Evolutionary conservation across 1,139 yeast species (phyloP).

Genomic region (Geotrichum phurueaensis): DNA sequence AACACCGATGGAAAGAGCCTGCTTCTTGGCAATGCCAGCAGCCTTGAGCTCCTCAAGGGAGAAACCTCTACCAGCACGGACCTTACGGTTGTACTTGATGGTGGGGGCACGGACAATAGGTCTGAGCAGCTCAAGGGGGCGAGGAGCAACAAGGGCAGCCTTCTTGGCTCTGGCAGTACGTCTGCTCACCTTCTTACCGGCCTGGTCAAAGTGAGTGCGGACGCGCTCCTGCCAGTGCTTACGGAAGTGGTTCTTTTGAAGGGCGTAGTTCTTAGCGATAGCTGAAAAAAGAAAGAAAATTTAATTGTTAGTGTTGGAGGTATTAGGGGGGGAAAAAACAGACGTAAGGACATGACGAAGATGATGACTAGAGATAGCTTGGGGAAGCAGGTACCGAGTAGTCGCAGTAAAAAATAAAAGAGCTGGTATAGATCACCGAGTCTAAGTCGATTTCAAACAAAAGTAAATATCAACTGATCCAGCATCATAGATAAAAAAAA

Average conservation of each 20-base stretch:
- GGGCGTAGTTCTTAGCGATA: slow-evolving; percentile 83
- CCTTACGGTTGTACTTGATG: slow-evolving; percentile 97
- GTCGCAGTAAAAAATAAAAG: background rate
- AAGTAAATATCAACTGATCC: too few relatives aligned
- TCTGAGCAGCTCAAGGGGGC: slow-evolving; percentile 93
- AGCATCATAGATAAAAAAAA: too few relatives aligned
- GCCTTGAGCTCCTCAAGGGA: slow-evolving; percentile 97
- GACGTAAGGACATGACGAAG: background rate
- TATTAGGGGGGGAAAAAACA: background rate
- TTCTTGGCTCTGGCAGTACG: slow-evolving; percentile 89
- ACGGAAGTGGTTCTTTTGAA: slow-evolving; percentile 66
- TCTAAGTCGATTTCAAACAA: too few relatives aligned
- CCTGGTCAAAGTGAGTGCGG: slow-evolving; percentile 98
- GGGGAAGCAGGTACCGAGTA: background rate
- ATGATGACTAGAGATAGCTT: background rate
- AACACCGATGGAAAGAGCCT: slow-evolving; percentile 97
- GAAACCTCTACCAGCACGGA: slow-evolving; percentile 99
- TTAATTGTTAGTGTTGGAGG: background rate
- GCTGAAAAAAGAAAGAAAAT: slow-evolving; percentile 45
- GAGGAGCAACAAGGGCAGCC: slow-evolving; percentile 96
- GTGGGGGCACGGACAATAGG: slow-evolving; percentile 99
- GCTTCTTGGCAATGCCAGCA: slow-evolving; percentile 89
- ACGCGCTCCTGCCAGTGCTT: slow-evolving; percentile 99
- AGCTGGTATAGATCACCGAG: too few relatives aligned
- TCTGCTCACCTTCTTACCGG: slow-evolving; percentile 97